These are phyloP conservation scores for Castanospermum australe DNA, from an alignment of 306 rosid species.

Conservation along the genomic window DNA sequence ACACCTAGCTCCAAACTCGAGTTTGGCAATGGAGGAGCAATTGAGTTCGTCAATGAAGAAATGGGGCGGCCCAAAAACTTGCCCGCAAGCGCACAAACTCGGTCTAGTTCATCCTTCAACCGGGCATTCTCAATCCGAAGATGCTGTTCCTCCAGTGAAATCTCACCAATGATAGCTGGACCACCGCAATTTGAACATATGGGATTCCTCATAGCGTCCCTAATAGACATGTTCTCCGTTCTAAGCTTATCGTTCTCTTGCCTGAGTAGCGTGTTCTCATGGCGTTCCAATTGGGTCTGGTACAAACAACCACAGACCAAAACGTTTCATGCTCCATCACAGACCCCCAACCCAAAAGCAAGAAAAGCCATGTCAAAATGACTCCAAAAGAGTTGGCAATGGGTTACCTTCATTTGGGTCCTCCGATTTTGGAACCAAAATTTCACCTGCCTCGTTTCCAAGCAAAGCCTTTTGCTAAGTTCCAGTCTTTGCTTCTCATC, in stretches of 20 bases:
- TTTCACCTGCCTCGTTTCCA: slow-evolving; percentile 93
- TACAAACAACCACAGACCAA: not conserved
- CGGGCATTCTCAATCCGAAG: slow-evolving; percentile 85
- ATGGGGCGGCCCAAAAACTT: slow-evolving; percentile 87
- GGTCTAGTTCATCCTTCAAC: slow-evolving; percentile 83
- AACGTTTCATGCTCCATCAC: not conserved
- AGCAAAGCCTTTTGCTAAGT: slow-evolving; percentile 69
- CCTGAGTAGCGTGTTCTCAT: slow-evolving; percentile 84
- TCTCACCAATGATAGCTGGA: slow-evolving; percentile 78
- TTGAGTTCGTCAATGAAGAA: slow-evolving; percentile 44
- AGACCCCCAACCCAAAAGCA: not conserved
- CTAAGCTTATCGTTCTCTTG: slow-evolving; percentile 94
- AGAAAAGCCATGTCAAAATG: not conserved
- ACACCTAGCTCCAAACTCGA: slow-evolving; percentile 91
- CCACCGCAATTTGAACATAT: slow-evolving; percentile 94
- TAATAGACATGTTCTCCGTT: slow-evolving; percentile 88
- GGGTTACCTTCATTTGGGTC: slow-evolving; percentile 89
- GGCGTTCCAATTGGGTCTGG: slow-evolving; percentile 96
- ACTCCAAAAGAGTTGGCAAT: not conserved
- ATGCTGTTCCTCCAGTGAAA: slow-evolving; percentile 89
- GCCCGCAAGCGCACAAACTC: slow-evolving; percentile 84
- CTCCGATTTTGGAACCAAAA: slow-evolving; percentile 99
- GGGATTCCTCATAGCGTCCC: slow-evolving; percentile 95
- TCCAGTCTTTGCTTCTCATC: slow-evolving; percentile 94
- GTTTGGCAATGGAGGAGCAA: slow-evolving; percentile 62